These are phyloP conservation scores for Cercophora sp. DNA, from an alignment of 495 filamentous ascomycete species.

Conservation along the genomic window DNA sequence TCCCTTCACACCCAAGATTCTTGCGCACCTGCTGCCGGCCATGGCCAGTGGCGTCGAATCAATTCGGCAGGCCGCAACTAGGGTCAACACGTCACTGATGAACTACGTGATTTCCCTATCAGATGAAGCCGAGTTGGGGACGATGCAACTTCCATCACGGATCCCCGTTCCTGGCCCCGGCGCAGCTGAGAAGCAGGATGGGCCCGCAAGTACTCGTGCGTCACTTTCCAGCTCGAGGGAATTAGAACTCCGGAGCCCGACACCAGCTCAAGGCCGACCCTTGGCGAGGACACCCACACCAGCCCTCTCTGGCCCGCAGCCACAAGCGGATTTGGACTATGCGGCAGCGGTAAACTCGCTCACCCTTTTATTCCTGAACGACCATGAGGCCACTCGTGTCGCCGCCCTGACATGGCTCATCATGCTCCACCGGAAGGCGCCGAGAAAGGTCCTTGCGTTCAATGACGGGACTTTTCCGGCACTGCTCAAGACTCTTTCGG, in stretches of 20 bases:
- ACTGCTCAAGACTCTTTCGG: conserved; percentile 91
- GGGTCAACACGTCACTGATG: conserved; percentile 85
- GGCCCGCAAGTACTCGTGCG: conserved; percentile 45
- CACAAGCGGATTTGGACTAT: conserved; percentile 82
- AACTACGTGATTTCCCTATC: conserved; percentile 87
- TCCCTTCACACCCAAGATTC: conserved; percentile 83
- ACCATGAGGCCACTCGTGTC: conserved; percentile 92
- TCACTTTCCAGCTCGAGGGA: conserved; percentile 54
- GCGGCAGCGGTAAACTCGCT: conserved; percentile 94
- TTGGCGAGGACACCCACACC: conserved; percentile 41
- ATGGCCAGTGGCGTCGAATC: conserved; percentile 87
- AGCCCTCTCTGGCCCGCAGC: conserved; percentile 42
- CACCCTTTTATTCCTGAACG: conserved; percentile 90
- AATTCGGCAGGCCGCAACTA: conserved; percentile 81
- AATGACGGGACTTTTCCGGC: conserved; percentile 97
- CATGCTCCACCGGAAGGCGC: conserved; percentile 94
- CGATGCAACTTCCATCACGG: conserved; percentile 38
- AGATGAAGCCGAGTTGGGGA: conserved; percentile 59
- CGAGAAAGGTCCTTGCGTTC: conserved; percentile 87
- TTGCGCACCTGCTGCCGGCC: conserved; percentile 88
- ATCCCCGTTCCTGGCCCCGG: conserved; percentile 46
- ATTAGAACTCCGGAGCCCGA: conserved; percentile 49
- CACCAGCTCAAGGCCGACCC: conserved; percentile 44
- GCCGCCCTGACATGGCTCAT: conserved; percentile 94
- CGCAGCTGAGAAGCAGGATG: conserved; percentile 57